Evolutionary conservation across 768 basidiomycete genomes (phyloP).

Genomic region (Trametes coccinea): DNA sequence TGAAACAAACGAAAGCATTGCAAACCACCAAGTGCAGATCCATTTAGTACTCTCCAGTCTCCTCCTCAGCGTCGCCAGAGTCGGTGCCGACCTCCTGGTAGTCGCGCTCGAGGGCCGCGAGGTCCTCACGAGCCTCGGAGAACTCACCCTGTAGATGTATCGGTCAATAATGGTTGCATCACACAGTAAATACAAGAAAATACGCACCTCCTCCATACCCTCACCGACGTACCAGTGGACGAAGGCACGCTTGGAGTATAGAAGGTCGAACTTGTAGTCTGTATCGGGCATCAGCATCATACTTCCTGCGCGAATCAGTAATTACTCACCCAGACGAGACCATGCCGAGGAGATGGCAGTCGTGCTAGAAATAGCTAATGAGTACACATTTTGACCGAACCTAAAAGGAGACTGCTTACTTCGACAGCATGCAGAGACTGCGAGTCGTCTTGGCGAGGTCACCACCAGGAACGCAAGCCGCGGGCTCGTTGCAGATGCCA

Average conservation of each 20-base stretch:
- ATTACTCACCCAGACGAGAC: slow-evolving; percentile 69
- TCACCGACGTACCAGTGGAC: slow-evolving; percentile 97
- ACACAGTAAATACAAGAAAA: not conserved
- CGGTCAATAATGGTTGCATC: slow-evolving; percentile 6
- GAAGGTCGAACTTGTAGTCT: slow-evolving; percentile 98
- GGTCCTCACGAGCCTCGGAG: slow-evolving; percentile 96
- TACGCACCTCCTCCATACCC: slow-evolving; percentile 91
- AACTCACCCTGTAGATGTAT: slow-evolving; percentile 75
- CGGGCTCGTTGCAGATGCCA: slow-evolving; percentile 96
- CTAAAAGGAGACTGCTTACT: slow-evolving; percentile 40
- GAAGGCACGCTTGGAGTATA: slow-evolving; percentile 95
- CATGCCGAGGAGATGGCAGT: slow-evolving; percentile 94
- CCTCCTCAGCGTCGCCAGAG: slow-evolving; percentile 67
- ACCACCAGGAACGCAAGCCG: slow-evolving; percentile 89
- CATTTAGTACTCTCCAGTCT: slow-evolving; percentile 48
- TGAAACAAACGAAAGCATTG: slow-evolving; percentile 12
- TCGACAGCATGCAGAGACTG: slow-evolving; percentile 97
- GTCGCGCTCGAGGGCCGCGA: slow-evolving; percentile 95
- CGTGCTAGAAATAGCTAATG: slow-evolving; percentile 51
- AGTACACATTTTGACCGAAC: not conserved
- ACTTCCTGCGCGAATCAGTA: no score
- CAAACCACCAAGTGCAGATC: slow-evolving; percentile 4
- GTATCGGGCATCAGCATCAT: not conserved
- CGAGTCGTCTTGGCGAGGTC: slow-evolving; percentile 93
- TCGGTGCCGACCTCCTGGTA: slow-evolving; percentile 88